Percentiles rank a stretch among this genome's conserved stretches.
Conservation (phyloP, 306 rosid genomes). For the Argentina anserina region DNA sequence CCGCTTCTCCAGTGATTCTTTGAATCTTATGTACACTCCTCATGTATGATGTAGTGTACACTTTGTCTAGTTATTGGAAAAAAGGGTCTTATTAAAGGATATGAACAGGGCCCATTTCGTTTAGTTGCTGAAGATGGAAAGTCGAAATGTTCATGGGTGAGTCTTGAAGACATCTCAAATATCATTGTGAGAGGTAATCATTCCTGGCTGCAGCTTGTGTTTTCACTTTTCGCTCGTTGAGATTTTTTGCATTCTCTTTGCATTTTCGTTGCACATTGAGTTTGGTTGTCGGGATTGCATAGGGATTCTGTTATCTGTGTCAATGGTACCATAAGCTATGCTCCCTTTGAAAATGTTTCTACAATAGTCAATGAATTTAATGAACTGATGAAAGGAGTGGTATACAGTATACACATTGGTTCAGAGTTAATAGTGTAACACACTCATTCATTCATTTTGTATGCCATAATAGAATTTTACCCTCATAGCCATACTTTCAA, state of each 20-base stretch:
- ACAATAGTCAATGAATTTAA: neutral
- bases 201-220: conserved; percentile 6
- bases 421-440: neutral
- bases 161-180: conserved; percentile 90
- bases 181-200: conserved; percentile 74
- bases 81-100: conserved; percentile 7
- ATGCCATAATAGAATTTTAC: neutral
- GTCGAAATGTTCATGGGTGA: conserved; percentile 95
- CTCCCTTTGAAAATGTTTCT: neutral
- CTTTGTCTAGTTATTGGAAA: neutral
- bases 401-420: neutral
- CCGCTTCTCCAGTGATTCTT: neutral
- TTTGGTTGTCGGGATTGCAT: neutral
- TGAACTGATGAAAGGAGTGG: neutral
- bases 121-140: conserved; percentile 98
- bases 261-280: neutral
- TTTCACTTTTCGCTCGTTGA: neutral
- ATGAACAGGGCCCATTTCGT: conserved; percentile 81
- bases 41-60: neutral
- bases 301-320: neutral
- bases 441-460: neutral
- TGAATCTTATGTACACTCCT: neutral
- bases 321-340: neutral
- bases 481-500: neutral
- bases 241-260: neutral